Conservation (phyloP, 2,329 filamentous ascomycete species). For the Zymoseptoria crescenta region DNA sequence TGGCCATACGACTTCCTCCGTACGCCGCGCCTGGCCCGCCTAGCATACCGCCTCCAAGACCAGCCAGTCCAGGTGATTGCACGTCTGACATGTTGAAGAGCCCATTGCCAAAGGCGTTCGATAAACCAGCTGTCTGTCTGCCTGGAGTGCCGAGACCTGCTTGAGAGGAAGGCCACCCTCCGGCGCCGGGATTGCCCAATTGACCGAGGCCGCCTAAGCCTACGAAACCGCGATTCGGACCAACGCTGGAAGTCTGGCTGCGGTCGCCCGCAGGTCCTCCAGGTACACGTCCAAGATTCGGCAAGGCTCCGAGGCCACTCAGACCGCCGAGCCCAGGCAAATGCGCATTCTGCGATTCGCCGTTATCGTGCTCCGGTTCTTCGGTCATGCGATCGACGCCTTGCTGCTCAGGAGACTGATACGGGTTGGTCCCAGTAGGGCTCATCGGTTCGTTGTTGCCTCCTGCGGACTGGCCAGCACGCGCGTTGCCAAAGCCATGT, state of each 20-base stretch:
- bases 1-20: slow-evolving; percentile 42
- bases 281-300: slow-evolving; percentile 31
- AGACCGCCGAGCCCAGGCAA: slow-evolving; percentile 27
- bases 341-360: slow-evolving; percentile 23
- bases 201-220: slow-evolving; percentile 47
- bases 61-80: slow-evolving; percentile 64
- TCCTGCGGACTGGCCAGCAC: slow-evolving; percentile 37
- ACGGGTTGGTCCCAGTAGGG: slow-evolving; percentile 93
- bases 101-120: slow-evolving; percentile 47
- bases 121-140: slow-evolving; percentile 46
- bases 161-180: slow-evolving; percentile 54
- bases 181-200: slow-evolving; percentile 44
- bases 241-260: slow-evolving; percentile 85
- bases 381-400: slow-evolving; percentile 51
- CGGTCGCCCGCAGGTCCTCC: slow-evolving; percentile 67
- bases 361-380: slow-evolving; percentile 21
- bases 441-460: slow-evolving; percentile 62
- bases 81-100: slow-evolving; percentile 66
- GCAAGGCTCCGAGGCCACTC: slow-evolving; percentile 26
- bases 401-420: slow-evolving; percentile 78
- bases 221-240: slow-evolving; percentile 63
- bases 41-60: slow-evolving; percentile 53
- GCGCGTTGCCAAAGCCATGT: slow-evolving; percentile 26
- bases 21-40: slow-evolving; percentile 50
- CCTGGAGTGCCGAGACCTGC: slow-evolving; percentile 68